A percentile compares a stretch with the other conserved stretches of the same genome.
Conservation (phyloP, 1,284 basidiomycete genomes). For the Ustilago nuda region DNA sequence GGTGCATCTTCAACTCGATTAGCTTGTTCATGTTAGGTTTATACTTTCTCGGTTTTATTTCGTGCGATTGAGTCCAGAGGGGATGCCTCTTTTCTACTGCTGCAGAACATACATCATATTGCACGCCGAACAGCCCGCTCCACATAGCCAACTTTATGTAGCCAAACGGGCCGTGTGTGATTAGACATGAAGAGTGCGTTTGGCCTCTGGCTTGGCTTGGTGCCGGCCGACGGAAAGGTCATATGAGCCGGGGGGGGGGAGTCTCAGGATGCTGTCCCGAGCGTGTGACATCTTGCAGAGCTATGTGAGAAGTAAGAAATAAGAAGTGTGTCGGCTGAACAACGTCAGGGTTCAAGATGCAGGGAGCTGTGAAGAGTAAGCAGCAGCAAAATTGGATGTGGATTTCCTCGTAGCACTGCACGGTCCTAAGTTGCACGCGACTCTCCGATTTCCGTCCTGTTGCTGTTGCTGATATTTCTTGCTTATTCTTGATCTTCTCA, state of each 20-base stretch:
- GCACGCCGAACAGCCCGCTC: neutral
- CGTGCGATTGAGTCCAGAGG: no score
- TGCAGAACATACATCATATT: constrained; percentile 2
- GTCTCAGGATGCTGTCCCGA: neutral
- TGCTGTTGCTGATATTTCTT: neutral
- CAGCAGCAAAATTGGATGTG: constrained; percentile 1
- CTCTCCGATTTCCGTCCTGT: constrained; percentile 1
- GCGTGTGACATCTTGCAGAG: neutral
- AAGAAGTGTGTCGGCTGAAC: neutral
- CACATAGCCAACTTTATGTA: neutral
- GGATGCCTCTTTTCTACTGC: neutral
- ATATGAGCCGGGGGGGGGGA: neutral
- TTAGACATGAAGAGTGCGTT: neutral
- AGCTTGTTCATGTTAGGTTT: no score
- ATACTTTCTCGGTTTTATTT: no score
- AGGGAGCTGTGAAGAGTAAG: constrained; percentile 3
- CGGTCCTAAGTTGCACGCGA: neutral
- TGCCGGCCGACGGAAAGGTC: neutral
- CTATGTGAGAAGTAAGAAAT: neutral
- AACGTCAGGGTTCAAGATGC: constrained; percentile 3
- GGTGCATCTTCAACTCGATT: no score
- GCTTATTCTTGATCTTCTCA: constrained; percentile 2
- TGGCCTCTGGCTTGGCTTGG: neutral
- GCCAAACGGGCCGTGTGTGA: neutral
- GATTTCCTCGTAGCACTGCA: constrained; percentile 3